Conservation (phyloP, 1,284 basidiomycete species). For the Moesziomyces sp. region DNA sequence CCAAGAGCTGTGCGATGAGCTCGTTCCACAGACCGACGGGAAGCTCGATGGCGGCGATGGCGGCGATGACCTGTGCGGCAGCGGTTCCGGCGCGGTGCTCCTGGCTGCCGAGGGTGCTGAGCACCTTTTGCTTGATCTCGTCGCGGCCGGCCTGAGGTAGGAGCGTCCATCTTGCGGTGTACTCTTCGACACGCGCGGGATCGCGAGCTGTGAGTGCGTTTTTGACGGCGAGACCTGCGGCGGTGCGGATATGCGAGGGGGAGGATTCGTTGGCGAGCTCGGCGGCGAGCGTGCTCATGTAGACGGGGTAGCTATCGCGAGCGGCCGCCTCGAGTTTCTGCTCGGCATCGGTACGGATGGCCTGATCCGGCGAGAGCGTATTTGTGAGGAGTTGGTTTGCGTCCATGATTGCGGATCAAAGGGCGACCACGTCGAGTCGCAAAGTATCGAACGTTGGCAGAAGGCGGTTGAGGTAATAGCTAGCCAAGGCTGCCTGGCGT, state of each 20-base stretch:
- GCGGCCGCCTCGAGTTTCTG: slow-evolving; percentile 64
- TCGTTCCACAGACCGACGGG: slow-evolving; percentile 88
- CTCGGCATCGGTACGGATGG: slow-evolving; percentile 62
- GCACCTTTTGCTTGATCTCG: slow-evolving; percentile 88
- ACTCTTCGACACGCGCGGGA: slow-evolving; percentile 71
- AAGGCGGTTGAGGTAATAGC: no score
- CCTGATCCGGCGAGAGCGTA: slow-evolving; percentile 65
- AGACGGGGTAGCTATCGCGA: slow-evolving; percentile 63
- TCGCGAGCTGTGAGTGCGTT: slow-evolving; percentile 92
- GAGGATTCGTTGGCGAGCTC: slow-evolving; percentile 61
- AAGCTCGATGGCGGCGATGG: slow-evolving; percentile 92
- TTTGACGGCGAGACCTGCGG: slow-evolving; percentile 95
- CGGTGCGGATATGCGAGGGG: slow-evolving; percentile 81
- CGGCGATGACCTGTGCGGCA: slow-evolving; percentile 91
- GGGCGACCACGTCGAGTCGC: slow-evolving; percentile 14
- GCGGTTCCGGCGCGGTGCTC: slow-evolving; percentile 82
- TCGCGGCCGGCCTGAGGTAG: slow-evolving; percentile 77
- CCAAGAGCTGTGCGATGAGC: slow-evolving; percentile 85
- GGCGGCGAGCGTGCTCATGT: slow-evolving; percentile 62
- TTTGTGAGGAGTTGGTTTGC: slow-evolving; percentile 66
- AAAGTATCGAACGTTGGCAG: not conserved
- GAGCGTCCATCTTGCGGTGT: slow-evolving; percentile 75
- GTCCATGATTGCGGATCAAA: slow-evolving; percentile 50
- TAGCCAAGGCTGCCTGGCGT: not conserved
- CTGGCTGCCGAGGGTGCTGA: slow-evolving; percentile 82